These are phyloP conservation scores for Penicillium maclennaniae DNA, from an alignment of 495 filamentous ascomycete genomes.

Conservation along the genomic window DNA sequence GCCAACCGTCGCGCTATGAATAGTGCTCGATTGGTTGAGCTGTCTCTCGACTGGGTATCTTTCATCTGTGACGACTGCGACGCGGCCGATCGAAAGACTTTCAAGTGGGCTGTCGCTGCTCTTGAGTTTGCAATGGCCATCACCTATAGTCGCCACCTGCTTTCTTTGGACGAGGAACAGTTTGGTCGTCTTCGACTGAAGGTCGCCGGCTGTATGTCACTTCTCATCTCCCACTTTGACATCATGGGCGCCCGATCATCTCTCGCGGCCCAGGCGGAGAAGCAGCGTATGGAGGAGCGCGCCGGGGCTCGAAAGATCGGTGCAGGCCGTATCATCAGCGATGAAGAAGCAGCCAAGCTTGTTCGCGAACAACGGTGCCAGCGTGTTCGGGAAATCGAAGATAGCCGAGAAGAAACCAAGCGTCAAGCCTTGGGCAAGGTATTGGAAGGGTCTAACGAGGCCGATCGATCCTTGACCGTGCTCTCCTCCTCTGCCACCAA, in stretches of 20 bases:
- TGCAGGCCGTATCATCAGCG: conserved; percentile 72
- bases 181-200: conserved; percentile 78
- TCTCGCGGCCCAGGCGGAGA: conserved; percentile 87
- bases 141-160: conserved; percentile 85
- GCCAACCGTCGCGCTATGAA: conserved; percentile 91
- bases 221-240: conserved; percentile 97
- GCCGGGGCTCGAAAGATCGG: conserved; percentile 70
- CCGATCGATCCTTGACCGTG: conserved; percentile 89
- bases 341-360: conserved; percentile 73
- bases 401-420: conserved; percentile 73
- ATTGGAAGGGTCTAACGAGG: conserved; percentile 89
- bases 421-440: conserved; percentile 85
- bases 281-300: conserved; percentile 71
- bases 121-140: conserved; percentile 97
- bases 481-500: conserved; percentile 92
- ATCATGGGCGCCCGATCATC: conserved; percentile 96
- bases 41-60: conserved; percentile 94
- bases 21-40: conserved; percentile 85
- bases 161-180: conserved; percentile 80
- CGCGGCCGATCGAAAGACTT: conserved; percentile 90
- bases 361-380: conserved; percentile 69
- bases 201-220: conserved; percentile 95
- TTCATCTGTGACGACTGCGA: conserved; percentile 98
- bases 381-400: conserved; percentile 71
- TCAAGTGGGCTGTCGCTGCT: conserved; percentile 92